Evolutionary conservation across 2,329 filamentous ascomycete genomes (phyloP).

Genomic region (Decorospora gaudefroyi): DNA sequence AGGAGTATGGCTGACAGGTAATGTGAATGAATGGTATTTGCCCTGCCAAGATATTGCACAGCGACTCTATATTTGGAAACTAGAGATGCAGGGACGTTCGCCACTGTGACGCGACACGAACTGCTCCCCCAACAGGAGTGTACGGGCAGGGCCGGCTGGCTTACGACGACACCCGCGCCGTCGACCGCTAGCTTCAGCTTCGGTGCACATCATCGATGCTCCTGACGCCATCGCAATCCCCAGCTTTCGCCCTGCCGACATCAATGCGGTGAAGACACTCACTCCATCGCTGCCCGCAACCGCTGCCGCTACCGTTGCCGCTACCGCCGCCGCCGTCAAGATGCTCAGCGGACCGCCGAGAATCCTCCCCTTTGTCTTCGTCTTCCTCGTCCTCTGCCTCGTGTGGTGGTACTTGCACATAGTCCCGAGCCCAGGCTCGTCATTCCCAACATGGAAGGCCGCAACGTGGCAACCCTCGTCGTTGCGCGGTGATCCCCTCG

Average conservation of each 20-base stretch:
- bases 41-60: no score
- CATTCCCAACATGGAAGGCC: slow-evolving; percentile 21
- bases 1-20: no score
- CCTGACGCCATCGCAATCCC: background rate
- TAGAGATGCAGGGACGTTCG: no score
- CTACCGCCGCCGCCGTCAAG: slow-evolving; percentile 16
- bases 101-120: no score
- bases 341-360: slow-evolving; percentile 47
- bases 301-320: no score
- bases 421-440: slow-evolving; percentile 14
- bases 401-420: slow-evolving; percentile 41
- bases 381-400: slow-evolving; percentile 33
- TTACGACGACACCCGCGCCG: no score
- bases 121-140: no score
- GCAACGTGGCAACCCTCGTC: slow-evolving; percentile 18
- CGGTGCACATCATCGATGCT: slow-evolving; percentile 4
- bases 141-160: no score
- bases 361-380: slow-evolving; percentile 35
- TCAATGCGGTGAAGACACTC: slow-evolving; percentile 8
- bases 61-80: no score
- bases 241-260: no score
- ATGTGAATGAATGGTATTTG: no score
- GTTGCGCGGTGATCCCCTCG: slow-evolving; percentile 36
- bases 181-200: slow-evolving; percentile 2
- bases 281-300: background rate